A percentile compares a stretch with the other conserved stretches of the same genome.
Evolutionary conservation across 345 rosid species (phyloP).

Genomic region (Erodium maritimum): DNA sequence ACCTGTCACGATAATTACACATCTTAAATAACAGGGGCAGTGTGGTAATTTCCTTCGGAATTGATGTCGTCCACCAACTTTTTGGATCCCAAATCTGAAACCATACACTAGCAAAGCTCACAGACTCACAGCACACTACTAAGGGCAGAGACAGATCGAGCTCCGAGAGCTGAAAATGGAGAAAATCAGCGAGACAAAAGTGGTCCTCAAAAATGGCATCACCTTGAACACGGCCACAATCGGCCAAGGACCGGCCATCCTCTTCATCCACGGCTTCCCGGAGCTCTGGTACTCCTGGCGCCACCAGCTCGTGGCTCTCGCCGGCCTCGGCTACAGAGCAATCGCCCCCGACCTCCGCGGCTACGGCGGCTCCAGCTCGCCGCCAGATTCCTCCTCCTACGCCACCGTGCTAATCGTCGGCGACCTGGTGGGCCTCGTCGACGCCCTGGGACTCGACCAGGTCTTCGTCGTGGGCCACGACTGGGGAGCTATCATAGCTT

Average conservation of each 20-base stretch:
- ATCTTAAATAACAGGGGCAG: too few species aligned
- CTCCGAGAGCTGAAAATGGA: too few species aligned
- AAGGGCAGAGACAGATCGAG: too few species aligned
- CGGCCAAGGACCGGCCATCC: conserved; percentile 20
- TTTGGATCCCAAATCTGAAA: too few species aligned
- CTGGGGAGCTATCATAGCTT: conserved; percentile 57
- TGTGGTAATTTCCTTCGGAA: too few species aligned
- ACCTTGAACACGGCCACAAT: conserved; percentile 16
- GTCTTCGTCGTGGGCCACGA: conserved; percentile 65
- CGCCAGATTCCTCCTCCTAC: conserved; percentile 6
- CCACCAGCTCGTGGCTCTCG: conserved; percentile 23
- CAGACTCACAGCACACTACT: too few species aligned
- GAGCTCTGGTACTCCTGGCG: conserved; percentile 29
- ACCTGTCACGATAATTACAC: too few species aligned
- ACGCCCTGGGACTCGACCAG: conserved; percentile 8
- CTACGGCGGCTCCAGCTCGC: conserved; percentile 22
- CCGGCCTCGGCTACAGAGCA: conserved; percentile 21
- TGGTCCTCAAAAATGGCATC: conserved; percentile 9
- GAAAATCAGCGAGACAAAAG: too few species aligned
- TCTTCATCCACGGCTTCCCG: conserved; percentile 26
- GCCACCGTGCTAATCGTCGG: conserved; percentile 12
- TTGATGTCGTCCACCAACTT: too few species aligned
- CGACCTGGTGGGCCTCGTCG: conserved; percentile 6
- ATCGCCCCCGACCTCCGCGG: conserved; percentile 30
- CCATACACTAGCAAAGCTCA: too few species aligned